Evolutionary conservation across 768 basidiomycete genomes (phyloP).

Genomic region (Termitomyces sp.): DNA sequence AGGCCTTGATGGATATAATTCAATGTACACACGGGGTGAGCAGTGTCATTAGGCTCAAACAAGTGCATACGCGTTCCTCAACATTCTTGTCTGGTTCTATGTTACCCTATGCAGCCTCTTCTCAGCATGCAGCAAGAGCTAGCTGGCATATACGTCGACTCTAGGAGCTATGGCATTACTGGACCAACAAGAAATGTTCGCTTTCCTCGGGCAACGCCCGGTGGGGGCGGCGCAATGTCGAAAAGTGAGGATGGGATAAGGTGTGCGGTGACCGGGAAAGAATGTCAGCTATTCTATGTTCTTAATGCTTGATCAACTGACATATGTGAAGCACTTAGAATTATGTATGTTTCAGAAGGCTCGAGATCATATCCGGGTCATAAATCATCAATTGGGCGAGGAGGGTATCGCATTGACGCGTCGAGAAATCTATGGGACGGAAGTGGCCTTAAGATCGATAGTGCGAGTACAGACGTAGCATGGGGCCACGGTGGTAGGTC

Average conservation of each 20-base stretch:
- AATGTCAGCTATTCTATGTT: conserved; percentile 40
- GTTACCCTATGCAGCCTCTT: conserved; percentile 1
- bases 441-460: conserved; percentile 74
- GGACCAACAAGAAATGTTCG: conserved; percentile 50
- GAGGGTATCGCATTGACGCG: conserved; percentile 64
- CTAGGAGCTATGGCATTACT: conserved; percentile 34
- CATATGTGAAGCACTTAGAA: conserved; percentile 45
- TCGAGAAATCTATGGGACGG: conserved; percentile 77
- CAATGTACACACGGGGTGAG: not conserved
- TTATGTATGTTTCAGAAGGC: conserved; percentile 52
- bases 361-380: conserved; percentile 39
- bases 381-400: conserved; percentile 48
- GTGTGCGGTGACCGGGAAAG: conserved; percentile 75
- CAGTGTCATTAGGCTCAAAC: not conserved
- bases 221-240: conserved; percentile 63
- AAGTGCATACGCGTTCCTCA: not conserved
- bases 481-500: conserved; percentile 67
- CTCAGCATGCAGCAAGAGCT: not conserved
- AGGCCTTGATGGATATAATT: no score
- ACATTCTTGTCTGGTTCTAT: not conserved
- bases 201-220: conserved; percentile 51
- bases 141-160: conserved; percentile 30
- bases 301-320: not conserved
- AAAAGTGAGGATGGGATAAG: conserved; percentile 60
- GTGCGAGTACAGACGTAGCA: conserved; percentile 74